Base-by-base conservation (phyloP, 495 filamentous ascomycete genomes). In the Corynascus novoguineensis region DNA sequence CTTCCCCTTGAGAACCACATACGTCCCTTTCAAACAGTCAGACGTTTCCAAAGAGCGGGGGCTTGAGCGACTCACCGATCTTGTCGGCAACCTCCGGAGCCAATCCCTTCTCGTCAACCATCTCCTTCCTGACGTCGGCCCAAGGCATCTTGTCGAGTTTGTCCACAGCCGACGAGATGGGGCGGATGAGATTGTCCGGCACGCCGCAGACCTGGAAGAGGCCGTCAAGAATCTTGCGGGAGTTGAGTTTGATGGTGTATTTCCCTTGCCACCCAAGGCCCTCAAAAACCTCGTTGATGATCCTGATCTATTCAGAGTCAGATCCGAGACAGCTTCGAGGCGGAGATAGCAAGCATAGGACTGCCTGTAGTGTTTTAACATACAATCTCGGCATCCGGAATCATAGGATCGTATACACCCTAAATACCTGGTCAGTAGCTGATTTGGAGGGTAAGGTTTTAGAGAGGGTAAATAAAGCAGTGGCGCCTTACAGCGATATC, bases 101-200 rank as follows among this genome's bases (percentile, higher is more conserved):
- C 1, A 97, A 78, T 0, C 90, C 90, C 74, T 97, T 97, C 54
- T 95, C 60, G 1, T 62, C 87, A 5, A 87, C 84, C 92, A 97
- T 97, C 65, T 96, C 91, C 65, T 87, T 88, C 55, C 83, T 82
- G 51, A 97, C 92, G 58, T 96, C 92, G 14, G 82, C 83, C 89
- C 91, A 96, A 0, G 89, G 85, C 65, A 86, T 75, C 75, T 97
- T 97, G 71, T 97, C 92, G 46, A 97, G 75, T 78, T 97, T 97
- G 75, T 97, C 92, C 15, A 97, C 92, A 4, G 92, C 92, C 24
- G 85, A 89, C 14, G 86, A 90, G 60, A 96, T 96, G 10, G 84
- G 82, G 17, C 92, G 81, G 57, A 95, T 86, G 76, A 93, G 90
- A 45, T 95, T 85, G 35, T 77, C 75, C 1, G 92, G 90, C 19